These are phyloP conservation scores for Aspergillus sparsus DNA, from an alignment of 495 filamentous ascomycete genomes.

Conservation along the genomic window DNA sequence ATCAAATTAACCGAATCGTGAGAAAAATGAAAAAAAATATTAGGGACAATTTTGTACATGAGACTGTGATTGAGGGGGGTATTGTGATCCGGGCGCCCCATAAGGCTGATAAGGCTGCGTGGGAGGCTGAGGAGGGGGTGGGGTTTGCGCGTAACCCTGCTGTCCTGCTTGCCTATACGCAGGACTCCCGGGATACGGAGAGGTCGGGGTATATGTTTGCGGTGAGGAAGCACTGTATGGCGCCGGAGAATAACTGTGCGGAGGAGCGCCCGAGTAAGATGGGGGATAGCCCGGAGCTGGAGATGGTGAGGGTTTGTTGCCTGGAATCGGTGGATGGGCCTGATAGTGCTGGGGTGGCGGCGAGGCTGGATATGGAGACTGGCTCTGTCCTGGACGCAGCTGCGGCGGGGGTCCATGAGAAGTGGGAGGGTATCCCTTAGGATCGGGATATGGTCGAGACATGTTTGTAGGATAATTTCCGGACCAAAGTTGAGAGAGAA, in stretches of 20 bases:
- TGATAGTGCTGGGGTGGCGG: slow-evolving; percentile 39
- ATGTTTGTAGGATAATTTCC: slow-evolving; percentile 31
- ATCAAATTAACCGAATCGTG: slow-evolving; percentile 15
- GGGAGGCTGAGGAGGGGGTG: slow-evolving; percentile 35
- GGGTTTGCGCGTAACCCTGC: slow-evolving; percentile 35
- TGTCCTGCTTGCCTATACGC: slow-evolving; percentile 26
- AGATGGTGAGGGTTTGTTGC: slow-evolving; percentile 32
- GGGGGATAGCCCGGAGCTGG: slow-evolving; percentile 28
- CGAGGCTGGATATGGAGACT: slow-evolving; percentile 41
- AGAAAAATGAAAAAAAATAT: slow-evolving; percentile 11
- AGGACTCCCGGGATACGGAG: slow-evolving; percentile 20
- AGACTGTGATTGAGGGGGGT: slow-evolving; percentile 32
- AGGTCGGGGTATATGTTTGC: slow-evolving; percentile 24
- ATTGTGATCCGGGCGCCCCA: slow-evolving; percentile 37
- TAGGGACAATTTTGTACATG: slow-evolving; percentile 27
- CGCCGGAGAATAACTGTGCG: slow-evolving; percentile 23
- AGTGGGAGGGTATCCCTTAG: slow-evolving; percentile 34
- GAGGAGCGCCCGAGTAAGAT: slow-evolving; percentile 36
- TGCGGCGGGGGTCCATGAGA: slow-evolving; percentile 26
- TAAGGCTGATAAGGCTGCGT: slow-evolving; percentile 39
- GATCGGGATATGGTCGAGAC: slow-evolving; percentile 41
- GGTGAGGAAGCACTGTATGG: slow-evolving; percentile 21
- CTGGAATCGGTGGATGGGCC: slow-evolving; percentile 32
- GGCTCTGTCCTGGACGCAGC: slow-evolving; percentile 25
- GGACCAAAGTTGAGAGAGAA: slow-evolving; percentile 11